Evolutionary conservation across 2,329 filamentous ascomycete species (phyloP).

Genomic region (Fusarium sp.): DNA sequence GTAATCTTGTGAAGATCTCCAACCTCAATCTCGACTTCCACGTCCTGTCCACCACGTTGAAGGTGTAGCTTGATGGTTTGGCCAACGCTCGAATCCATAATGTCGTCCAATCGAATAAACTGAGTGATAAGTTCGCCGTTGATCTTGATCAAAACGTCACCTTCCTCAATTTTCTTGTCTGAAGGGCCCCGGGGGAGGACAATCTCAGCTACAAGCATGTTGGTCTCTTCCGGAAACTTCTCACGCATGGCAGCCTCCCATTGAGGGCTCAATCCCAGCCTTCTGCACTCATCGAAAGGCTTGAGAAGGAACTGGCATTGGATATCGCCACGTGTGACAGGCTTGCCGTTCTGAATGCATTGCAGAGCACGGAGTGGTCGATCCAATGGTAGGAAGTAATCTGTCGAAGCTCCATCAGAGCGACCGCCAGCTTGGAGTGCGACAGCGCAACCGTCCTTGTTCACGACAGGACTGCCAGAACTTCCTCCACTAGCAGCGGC

Average conservation of each 20-base stretch:
- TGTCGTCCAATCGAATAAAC: conserved; percentile 89
- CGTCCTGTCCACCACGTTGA: conserved; percentile 86
- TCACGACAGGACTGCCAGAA: conserved; percentile 97
- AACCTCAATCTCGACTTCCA: conserved; percentile 84
- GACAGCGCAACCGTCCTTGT: conserved; percentile 90
- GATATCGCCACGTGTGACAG: conserved; percentile 91
- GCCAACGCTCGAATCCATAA: conserved; percentile 87
- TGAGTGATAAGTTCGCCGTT: conserved; percentile 93
- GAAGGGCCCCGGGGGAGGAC: conserved; percentile 91
- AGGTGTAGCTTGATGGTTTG: conserved; percentile 80
- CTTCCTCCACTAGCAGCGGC: conserved; percentile 96
- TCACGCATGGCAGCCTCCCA: conserved; percentile 88
- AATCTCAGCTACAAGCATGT: conserved; percentile 96
- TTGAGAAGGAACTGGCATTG: conserved; percentile 98
- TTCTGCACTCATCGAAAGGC: conserved; percentile 94
- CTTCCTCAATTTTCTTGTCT: conserved; percentile 87
- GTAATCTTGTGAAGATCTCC: conserved; percentile 94
- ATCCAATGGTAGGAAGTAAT: conserved; percentile 96
- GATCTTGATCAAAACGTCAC: conserved; percentile 91
- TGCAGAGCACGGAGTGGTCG: conserved; percentile 86
- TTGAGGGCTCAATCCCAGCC: conserved; percentile 82
- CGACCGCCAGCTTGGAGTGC: conserved; percentile 93
- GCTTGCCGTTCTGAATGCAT: conserved; percentile 79
- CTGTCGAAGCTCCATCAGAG: conserved; percentile 93
- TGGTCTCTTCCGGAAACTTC: conserved; percentile 89